Evolutionary conservation across 2,329 filamentous ascomycete species (phyloP).

Genomic region (Paecilomyces fulvus): DNA sequence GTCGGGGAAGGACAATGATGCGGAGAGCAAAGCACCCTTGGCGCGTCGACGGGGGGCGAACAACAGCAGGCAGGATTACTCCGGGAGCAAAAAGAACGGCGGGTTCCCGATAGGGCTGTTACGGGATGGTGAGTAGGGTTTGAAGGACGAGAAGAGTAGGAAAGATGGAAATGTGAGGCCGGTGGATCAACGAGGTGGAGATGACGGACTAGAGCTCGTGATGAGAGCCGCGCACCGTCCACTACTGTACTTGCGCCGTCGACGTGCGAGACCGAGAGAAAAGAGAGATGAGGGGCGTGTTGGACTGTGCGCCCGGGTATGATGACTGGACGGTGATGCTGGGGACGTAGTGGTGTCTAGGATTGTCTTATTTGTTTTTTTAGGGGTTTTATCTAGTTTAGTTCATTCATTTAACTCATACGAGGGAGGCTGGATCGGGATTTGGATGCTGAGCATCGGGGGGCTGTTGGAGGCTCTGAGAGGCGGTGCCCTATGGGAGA

Average conservation of each 20-base stretch:
- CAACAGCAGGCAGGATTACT: not conserved
- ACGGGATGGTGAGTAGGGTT: not conserved
- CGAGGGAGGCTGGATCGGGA: too few relatives aligned
- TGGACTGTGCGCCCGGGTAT: not conserved
- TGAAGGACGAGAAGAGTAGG: slow-evolving; percentile 13
- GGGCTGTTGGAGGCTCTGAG: too few relatives aligned
- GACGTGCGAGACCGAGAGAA: not conserved
- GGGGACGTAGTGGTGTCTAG: too few relatives aligned
- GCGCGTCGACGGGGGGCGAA: not conserved
- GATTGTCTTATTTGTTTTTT: too few relatives aligned
- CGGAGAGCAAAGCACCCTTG: not conserved
- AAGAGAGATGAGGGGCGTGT: not conserved
- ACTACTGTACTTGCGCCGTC: not conserved
- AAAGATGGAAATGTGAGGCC: slow-evolving; percentile 20
- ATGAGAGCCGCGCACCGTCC: not conserved
- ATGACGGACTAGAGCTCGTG: slow-evolving; percentile 7
- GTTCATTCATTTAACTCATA: too few relatives aligned
- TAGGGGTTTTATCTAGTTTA: too few relatives aligned
- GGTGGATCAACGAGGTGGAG: slow-evolving; percentile 22
- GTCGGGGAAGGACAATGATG: not conserved
- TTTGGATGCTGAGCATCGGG: too few relatives aligned
- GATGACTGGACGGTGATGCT: too few relatives aligned
- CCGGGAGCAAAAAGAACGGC: not conserved
- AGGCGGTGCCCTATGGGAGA: too few relatives aligned
- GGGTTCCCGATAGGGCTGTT: not conserved